Evolutionary conservation across 139 green algal genomes (phyloP), one percentile per base, ranked within the genome.

Genomic region (Chlorella vulgaris): DNA sequence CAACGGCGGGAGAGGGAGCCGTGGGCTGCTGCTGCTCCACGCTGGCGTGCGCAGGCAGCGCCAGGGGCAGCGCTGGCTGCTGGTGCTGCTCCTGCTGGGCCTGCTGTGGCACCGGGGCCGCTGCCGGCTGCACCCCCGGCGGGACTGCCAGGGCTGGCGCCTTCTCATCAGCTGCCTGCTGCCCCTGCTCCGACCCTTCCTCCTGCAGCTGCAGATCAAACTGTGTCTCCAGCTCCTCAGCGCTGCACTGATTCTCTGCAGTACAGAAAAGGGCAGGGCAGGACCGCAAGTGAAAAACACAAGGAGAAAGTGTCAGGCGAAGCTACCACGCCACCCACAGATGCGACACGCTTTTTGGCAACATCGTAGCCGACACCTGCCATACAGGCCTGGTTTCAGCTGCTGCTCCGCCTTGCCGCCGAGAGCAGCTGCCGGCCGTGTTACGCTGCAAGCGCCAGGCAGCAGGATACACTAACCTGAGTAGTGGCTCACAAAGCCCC

Each of bases 201-300:
- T 31, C 26, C 55, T 65, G 28, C 42, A 76, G 61, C n/a, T 42
- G 69, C n/a, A 55, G 42, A 38, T 83, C 88, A 35, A 84, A 22
- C 28, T 53, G 22, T n/a, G n/a, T n/a, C 26, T 69, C 53, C 58
- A 90, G 82, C 78, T 87, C 69, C 40, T 85, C 76, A 2, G 84
- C 86, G 33, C 67, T 76, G 74, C 87, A 65, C 24, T 75, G 78
- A 78, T 90, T 87, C 82, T 90, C 86, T 61, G 86, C 83, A 47
- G 76, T 22, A 31, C 26, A 40, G 77, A 76, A 2, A 80, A 50
- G 36, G 4, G 65, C 47, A 18, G 7, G 24, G 31, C 71, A 50
- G 6, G 7, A 19, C 29, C 4, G 5, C 4, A 60, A 22, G n/a
- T 8, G n/a, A 2, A 78, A 42, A 29, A 29, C 2, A 29, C 19